Evolutionary conservation across 495 filamentous ascomycete genomes (phyloP), one percentile per base, ranked within the genome.

Genomic region (Daldinia vernicosa): DNA sequence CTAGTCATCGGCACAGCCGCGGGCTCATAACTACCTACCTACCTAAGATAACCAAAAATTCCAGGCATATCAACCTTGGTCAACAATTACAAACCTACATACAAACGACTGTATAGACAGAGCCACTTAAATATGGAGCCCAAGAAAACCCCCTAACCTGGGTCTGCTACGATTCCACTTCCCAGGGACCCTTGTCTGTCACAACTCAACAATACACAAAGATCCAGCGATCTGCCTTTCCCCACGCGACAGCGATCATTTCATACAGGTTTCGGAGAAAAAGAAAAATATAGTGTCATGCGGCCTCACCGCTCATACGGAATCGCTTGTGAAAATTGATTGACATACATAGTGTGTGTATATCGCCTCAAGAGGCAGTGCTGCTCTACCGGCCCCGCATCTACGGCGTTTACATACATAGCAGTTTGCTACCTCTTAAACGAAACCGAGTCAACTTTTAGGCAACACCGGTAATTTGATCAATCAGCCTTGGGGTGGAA

Each of bases 401-500:
- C 17, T 45, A 28, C 55, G 54, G 53, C 67, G 47, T 47, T 55
- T 14, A n/a, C n/a, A n/a, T n/a, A n/a, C n/a, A n/a, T n/a, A 15
- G 26, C 43, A 19, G 24, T 40, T 40, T 56, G 63, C 17, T 58
- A 40, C 1, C 11, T 8, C 3, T 17, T 40, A 17, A 40, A 40
- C 39, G 39, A 40, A 6, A 60, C 9, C 37, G 30, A 24, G 28
- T 50, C 24, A 40, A 35, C 15, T 30, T 47, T 28, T 30, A 68
- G 58, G 66, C 58, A 60, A 26, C 27, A 61, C 12, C 12, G 55
- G n/a, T n/a, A 63, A 57, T 37, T 30, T 19, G 22, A 40, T 60
- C 50, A 62, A 50, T 67, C 60, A 70, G 55, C 67, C 67, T 70
- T 40, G 28, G 26, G 19, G 52, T 60, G 51, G 40, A 9, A 22